A percentile compares a stretch with the other conserved stretches of the same genome.
Conservation (phyloP, 495 filamentous ascomycete genomes). For the Aspergillus avenaceus region DNA sequence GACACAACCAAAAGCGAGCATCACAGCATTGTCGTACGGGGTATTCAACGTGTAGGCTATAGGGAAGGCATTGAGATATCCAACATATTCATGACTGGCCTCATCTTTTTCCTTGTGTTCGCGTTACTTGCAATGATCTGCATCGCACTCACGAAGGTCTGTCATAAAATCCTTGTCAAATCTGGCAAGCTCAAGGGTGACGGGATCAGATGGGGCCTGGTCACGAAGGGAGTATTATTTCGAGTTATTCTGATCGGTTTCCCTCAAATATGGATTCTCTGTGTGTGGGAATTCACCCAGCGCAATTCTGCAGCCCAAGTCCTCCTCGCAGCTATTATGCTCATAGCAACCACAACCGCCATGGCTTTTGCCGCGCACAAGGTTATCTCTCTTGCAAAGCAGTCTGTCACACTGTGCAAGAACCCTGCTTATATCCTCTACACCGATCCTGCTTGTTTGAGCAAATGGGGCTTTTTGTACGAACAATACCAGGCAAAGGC, state of each 20-base stretch:
- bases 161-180: slow-evolving; percentile 65
- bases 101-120: slow-evolving; percentile 84
- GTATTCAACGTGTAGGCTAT: slow-evolving; percentile 89
- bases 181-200: slow-evolving; percentile 73
- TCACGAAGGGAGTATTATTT: slow-evolving; percentile 87
- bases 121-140: slow-evolving; percentile 62
- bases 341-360: slow-evolving; percentile 70
- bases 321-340: slow-evolving; percentile 84
- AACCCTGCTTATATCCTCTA: slow-evolving; percentile 96
- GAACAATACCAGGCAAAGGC: slow-evolving; percentile 92
- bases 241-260: slow-evolving; percentile 85
- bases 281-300: slow-evolving; percentile 89
- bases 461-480: slow-evolving; percentile 98
- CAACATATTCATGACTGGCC: slow-evolving; percentile 89
- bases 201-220: slow-evolving; percentile 78
- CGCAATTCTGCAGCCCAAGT: slow-evolving; percentile 83
- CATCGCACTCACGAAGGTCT: slow-evolving; percentile 70
- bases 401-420: slow-evolving; percentile 83
- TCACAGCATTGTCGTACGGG: slow-evolving; percentile 61
- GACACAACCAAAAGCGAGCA: slow-evolving; percentile 35
- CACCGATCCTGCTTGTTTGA: slow-evolving; percentile 81
- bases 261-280: slow-evolving; percentile 85
- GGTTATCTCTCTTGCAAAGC: slow-evolving; percentile 78
- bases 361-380: slow-evolving; percentile 84
- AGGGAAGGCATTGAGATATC: slow-evolving; percentile 76